A percentile compares a stretch with the other conserved stretches of the same genome.
These are phyloP conservation scores for Arthroderma sp. DNA, from an alignment of 2,329 filamentous ascomycete species.

Conservation along the genomic window DNA sequence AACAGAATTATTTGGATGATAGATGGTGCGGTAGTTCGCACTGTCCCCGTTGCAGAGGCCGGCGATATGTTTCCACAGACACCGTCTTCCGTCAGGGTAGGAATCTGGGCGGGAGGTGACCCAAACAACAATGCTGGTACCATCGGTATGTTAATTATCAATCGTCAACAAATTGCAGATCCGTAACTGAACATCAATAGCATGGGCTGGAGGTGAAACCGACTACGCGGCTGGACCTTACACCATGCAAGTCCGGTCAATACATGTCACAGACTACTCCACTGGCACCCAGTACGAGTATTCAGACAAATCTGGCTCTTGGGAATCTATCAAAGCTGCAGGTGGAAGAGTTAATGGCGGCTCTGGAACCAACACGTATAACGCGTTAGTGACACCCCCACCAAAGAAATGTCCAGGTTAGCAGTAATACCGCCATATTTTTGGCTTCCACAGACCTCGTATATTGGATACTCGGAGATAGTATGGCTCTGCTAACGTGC, in stretches of 20 bases:
- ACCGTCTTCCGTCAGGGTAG: conserved; percentile 88
- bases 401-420: too few species aligned
- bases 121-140: conserved; percentile 65
- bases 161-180: too few species aligned
- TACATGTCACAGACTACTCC: conserved; percentile 79
- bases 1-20: conserved; percentile 79
- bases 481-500: too few species aligned
- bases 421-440: too few species aligned
- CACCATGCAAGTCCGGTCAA: conserved; percentile 65
- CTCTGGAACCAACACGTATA: too few species aligned
- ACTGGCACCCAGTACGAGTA: conserved; percentile 79
- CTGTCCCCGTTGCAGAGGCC: conserved; percentile 56
- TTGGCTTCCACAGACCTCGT: too few species aligned
- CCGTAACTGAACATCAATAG: conserved; percentile 15
- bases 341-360: conserved; percentile 59
- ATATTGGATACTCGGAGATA: too few species aligned
- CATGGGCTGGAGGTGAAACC: conserved; percentile 77
- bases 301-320: conserved; percentile 61
- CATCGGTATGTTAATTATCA: conserved; percentile 38
- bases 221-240: conserved; percentile 76
- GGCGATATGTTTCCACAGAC: conserved; percentile 69
- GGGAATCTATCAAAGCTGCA: conserved; percentile 66
- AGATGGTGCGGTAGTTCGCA: conserved; percentile 62
- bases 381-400: too few species aligned
- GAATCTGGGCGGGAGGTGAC: conserved; percentile 86